Evolutionary conservation across 2,329 filamentous ascomycete genomes (phyloP), one percentile per base, ranked within the genome.

Genomic region (Colletotrichum horii): DNA sequence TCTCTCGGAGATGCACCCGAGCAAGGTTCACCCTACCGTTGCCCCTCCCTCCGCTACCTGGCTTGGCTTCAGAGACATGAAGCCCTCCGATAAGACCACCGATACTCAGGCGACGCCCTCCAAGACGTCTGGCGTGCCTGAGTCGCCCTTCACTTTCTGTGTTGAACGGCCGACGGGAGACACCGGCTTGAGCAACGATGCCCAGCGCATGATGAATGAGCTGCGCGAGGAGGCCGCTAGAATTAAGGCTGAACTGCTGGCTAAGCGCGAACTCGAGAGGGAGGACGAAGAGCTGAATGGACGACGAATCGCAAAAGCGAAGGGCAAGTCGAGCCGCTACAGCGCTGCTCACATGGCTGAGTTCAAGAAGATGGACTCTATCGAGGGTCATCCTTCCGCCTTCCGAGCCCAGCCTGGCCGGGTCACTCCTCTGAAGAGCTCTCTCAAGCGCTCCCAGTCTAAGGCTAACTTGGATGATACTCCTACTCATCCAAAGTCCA

Each of bases 331-430:
- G 66, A 88, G 93, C 65, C 93, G 96, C 61, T 98, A 93, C 85
- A 98, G 95, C 82, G 93, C 95, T 77, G 93, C 91, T 48, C 96
- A 98, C 83, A 94, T 95, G 91, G 92, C 93, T 66, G 91, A 96
- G 81, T 98, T 98, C 87, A 95, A 95, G 85, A 98, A 98, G 88
- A 98, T 98, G 96, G 96, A 98, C 83, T 98, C 96, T 3, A 98
- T 98, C 81, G 95, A 92, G 58, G 93, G 93, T 77, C 96, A 98
- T 82, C 89, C 95, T 11, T 98, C 96, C 14, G 91, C 93, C 19
- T 97, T 93, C 86, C 90, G 95, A 77, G 89, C 90, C 26, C 88
- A 91, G 75, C 84, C 88, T 6, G 88, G 84, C 43, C 88, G 89
- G 11, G 84, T 87, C 78, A 89, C 90, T n/a, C 90, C 91, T 12